Percentiles rank a stretch among this genome's conserved stretches.
Evolutionary conservation across 2,329 filamentous ascomycete genomes (phyloP).

Genomic region (Cytospora mali): DNA sequence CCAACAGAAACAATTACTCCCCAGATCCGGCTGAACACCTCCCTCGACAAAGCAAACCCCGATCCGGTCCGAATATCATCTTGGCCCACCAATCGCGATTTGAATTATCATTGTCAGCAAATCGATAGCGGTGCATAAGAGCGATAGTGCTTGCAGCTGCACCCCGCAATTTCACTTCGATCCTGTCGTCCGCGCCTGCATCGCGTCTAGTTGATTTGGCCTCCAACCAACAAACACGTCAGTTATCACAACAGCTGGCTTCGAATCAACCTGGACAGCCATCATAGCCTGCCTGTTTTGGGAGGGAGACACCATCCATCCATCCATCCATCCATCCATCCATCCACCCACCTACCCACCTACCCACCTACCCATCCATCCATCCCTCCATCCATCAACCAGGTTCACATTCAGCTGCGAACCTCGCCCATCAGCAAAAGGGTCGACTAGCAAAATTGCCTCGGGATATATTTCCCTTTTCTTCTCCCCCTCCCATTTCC

Average conservation of each 20-base stretch:
- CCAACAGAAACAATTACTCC: slow-evolving; percentile 3
- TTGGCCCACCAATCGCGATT: slow-evolving; percentile 18
- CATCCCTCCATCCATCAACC: no score
- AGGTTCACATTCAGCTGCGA: neutral
- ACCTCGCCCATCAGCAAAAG: neutral
- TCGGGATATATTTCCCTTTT: neutral
- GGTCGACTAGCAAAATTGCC: neutral
- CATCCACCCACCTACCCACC: no score
- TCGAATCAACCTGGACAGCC: neutral
- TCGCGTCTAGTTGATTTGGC: neutral
- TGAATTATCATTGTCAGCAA: slow-evolving; percentile 8
- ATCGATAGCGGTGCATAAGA: slow-evolving; percentile 12
- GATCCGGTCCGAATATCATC: slow-evolving; percentile 13
- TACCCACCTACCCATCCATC: no score
- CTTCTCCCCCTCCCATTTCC: neutral
- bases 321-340: no score
- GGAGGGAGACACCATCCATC: neutral
- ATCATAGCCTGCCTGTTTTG: neutral
- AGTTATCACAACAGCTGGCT: neutral
- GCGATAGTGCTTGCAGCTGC: slow-evolving; percentile 15
- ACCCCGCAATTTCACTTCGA: slow-evolving; percentile 19
- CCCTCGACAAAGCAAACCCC: slow-evolving; percentile 5
- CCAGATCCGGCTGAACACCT: slow-evolving; percentile 5
- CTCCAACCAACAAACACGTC: neutral
- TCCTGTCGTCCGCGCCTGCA: slow-evolving; percentile 7